Conservation (phyloP, 768 basidiomycete species). For the Agaricus sinodeliciosus region DNA sequence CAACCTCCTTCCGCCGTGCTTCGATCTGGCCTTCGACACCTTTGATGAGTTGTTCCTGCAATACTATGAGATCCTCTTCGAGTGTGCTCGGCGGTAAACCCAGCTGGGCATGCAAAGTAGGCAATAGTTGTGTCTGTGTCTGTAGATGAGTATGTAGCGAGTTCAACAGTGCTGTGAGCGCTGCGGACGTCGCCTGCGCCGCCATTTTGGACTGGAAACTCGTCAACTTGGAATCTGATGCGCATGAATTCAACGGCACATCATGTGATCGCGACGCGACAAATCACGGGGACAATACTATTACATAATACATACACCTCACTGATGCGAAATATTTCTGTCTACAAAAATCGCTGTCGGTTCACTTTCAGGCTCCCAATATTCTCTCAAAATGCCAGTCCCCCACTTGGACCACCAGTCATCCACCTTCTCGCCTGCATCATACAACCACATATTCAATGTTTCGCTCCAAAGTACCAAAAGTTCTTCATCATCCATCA, state of each 20-base stretch:
- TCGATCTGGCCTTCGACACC: constrained; percentile 74
- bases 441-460: constrained; percentile 41
- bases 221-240: neutral
- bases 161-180: constrained; percentile 62
- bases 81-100: constrained; percentile 76
- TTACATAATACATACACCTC: neutral
- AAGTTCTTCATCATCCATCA: constrained; percentile 39
- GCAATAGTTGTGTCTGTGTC: constrained; percentile 75
- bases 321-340: constrained; percentile 2
- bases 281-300: neutral
- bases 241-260: constrained; percentile 5
- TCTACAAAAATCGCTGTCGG: neutral
- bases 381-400: neutral
- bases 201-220: constrained; percentile 15
- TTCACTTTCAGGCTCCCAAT: neutral
- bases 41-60: constrained; percentile 69
- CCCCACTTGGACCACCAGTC: constrained; percentile 59
- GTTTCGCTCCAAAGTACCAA: constrained; percentile 47
- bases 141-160: constrained; percentile 75
- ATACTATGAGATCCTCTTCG: constrained; percentile 67
- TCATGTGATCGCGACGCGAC: constrained; percentile 13
- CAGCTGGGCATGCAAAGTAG: constrained; percentile 77
- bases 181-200: constrained; percentile 21
- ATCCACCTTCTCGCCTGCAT: constrained; percentile 49
- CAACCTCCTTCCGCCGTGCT: constrained; percentile 65